Evolutionary conservation across 2,329 filamentous ascomycete genomes (phyloP).

Genomic region (Diaporthe batatas): DNA sequence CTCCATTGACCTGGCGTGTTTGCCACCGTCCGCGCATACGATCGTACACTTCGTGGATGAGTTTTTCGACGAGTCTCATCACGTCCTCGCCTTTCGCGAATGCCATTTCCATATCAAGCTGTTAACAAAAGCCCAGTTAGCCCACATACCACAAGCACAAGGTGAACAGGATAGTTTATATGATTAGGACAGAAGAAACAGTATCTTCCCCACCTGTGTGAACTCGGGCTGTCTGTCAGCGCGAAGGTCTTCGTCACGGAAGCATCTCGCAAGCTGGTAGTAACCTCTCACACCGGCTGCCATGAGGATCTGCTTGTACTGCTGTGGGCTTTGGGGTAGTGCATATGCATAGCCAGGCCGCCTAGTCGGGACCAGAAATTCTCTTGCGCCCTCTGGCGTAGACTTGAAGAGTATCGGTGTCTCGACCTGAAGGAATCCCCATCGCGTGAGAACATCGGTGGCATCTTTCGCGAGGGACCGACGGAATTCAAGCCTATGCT

Average conservation of each 20-base stretch:
- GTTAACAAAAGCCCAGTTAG: constrained; percentile 12
- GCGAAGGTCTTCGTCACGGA: constrained; percentile 92
- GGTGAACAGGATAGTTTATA: neutral
- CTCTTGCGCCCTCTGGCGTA: constrained; percentile 92
- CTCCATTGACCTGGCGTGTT: constrained; percentile 48
- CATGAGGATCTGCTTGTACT: constrained; percentile 99
- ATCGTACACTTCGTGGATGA: constrained; percentile 69
- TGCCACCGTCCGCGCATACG: constrained; percentile 59
- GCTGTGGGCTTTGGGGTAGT: constrained; percentile 94
- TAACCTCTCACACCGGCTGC: constrained; percentile 86
- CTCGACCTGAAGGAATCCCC: constrained; percentile 83
- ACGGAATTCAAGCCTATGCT: constrained; percentile 79
- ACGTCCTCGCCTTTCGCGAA: constrained; percentile 82
- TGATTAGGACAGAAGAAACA: neutral
- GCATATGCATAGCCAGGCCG: constrained; percentile 85
- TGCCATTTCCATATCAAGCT: constrained; percentile 94
- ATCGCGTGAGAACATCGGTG: constrained; percentile 67
- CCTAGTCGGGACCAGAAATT: constrained; percentile 93
- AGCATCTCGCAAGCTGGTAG: constrained; percentile 94
- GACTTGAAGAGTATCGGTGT: constrained; percentile 97
- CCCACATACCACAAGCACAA: neutral
- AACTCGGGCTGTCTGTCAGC: constrained; percentile 97
- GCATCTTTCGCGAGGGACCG: constrained; percentile 66
- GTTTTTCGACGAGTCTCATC: constrained; percentile 66
- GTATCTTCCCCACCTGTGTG: constrained; percentile 74